Conservation (phyloP, 306 rosid genomes). For the Ammopiptanthus mongolicus region DNA sequence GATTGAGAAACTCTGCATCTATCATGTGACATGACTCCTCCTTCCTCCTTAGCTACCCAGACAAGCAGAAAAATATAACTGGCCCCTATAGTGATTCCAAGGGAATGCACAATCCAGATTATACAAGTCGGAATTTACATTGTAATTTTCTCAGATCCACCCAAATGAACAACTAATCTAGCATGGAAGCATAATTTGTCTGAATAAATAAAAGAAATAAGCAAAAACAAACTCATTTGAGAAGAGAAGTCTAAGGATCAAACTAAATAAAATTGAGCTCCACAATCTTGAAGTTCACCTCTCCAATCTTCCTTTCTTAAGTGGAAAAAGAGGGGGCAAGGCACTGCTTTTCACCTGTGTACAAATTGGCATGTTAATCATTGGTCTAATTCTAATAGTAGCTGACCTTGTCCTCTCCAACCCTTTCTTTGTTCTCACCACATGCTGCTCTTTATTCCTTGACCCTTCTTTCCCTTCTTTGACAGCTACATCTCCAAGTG, state of each 20-base stretch:
- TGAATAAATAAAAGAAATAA: slow-evolving; percentile 19
- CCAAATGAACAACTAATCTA: slow-evolving; percentile 47
- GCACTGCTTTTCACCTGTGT: slow-evolving; percentile 68
- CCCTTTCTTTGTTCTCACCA: slow-evolving; percentile 79
- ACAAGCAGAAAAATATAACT: slow-evolving; percentile 11
- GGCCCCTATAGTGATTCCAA: slow-evolving; percentile 18
- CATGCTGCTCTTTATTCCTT: slow-evolving; percentile 48
- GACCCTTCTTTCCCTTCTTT: slow-evolving; percentile 54
- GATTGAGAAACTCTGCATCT: slow-evolving; percentile 26
- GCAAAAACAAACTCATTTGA: slow-evolving; percentile 41
- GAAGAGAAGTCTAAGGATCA: slow-evolving; percentile 29
- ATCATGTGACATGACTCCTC: slow-evolving; percentile 30
- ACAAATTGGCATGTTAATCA: slow-evolving; percentile 95
- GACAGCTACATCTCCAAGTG: slow-evolving; percentile 59
- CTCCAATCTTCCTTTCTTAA: slow-evolving; percentile 76
- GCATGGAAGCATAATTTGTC: slow-evolving; percentile 32
- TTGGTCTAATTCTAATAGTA: slow-evolving; percentile 82
- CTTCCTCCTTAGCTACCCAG: not conserved
- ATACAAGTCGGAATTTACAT: slow-evolving; percentile 78
- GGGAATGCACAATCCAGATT: slow-evolving; percentile 34
- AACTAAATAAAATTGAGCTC: slow-evolving; percentile 23
- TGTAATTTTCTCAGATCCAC: slow-evolving; percentile 57
- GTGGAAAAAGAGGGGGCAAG: slow-evolving; percentile 89
- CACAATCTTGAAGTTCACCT: slow-evolving; percentile 35
- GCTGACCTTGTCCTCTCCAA: slow-evolving; percentile 92